phyloP scores from a whole-genome alignment of 345 rosid genomes.

The Aurinia saxatilis region DNA sequence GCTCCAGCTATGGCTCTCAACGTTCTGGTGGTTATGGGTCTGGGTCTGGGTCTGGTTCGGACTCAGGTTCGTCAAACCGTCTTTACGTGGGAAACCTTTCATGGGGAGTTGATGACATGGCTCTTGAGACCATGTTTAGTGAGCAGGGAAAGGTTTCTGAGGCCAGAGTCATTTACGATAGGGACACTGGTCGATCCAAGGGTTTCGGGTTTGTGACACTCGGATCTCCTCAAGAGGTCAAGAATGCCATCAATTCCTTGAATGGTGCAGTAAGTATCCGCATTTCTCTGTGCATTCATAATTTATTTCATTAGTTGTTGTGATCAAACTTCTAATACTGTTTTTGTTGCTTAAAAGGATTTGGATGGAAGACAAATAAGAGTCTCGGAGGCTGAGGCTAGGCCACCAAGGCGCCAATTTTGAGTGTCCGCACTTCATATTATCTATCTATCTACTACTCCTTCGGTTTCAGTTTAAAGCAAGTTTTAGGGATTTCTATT shows the following conservation, averaged over 20 bases:
- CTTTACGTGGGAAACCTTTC: constrained; percentile 86
- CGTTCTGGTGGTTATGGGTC: constrained; percentile 27
- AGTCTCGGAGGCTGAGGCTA: constrained; percentile 79
- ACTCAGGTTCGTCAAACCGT: constrained; percentile 45
- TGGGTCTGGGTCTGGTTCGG: constrained; percentile 28
- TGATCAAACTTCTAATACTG: background rate
- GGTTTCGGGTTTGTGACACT: constrained; percentile 96
- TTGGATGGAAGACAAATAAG: constrained; percentile 87
- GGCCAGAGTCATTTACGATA: constrained; percentile 89
- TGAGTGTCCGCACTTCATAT: constrained; percentile 26
- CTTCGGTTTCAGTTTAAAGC: too few relatives aligned
- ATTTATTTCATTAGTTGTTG: background rate
- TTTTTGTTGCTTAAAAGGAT: constrained; percentile 45
- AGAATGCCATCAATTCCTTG: constrained; percentile 60
- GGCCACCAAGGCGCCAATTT: constrained; percentile 78
- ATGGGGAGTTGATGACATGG: constrained; percentile 85
- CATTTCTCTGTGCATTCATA: background rate
- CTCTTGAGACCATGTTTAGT: constrained; percentile 71
- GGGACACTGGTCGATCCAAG: constrained; percentile 94
- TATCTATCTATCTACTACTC: too few relatives aligned
- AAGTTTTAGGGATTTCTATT: too few relatives aligned
- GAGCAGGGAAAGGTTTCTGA: constrained; percentile 83
- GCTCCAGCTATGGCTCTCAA: constrained; percentile 13
- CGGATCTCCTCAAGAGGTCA: constrained; percentile 71
- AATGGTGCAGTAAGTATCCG: constrained; percentile 72